Percentiles rank a stretch among this genome's conserved stretches.
Evolutionary conservation across 1,284 basidiomycete species (phyloP).

Genomic region (Pseudozyma sp.): DNA sequence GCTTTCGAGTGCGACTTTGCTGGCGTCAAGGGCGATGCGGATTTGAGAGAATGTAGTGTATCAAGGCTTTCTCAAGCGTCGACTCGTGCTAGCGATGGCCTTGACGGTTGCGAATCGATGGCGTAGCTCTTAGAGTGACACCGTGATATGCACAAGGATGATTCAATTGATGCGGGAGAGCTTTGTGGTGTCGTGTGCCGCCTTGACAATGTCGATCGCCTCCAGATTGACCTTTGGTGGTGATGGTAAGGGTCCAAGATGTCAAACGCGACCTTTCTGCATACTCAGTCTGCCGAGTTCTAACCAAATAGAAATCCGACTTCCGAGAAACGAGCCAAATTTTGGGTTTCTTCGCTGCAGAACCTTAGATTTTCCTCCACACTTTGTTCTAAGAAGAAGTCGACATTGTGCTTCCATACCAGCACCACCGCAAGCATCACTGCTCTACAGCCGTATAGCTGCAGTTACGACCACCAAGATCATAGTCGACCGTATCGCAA

Average conservation of each 20-base stretch:
- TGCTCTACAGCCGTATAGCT: neutral
- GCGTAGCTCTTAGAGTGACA: neutral
- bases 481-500: neutral
- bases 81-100: neutral
- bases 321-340: constrained; percentile 29
- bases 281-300: neutral
- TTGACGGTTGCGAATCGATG: neutral
- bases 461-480: too few species aligned
- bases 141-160: too few species aligned
- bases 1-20: neutral
- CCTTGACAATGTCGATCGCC: neutral
- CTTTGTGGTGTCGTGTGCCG: neutral
- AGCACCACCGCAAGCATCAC: constrained; percentile 5
- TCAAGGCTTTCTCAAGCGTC: neutral
- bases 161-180: neutral
- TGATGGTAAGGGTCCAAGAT: constrained; percentile 37
- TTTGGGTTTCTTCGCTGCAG: constrained; percentile 17
- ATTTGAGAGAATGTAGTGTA: neutral
- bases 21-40: neutral
- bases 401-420: constrained; percentile 1
- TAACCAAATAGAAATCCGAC: constrained; percentile 2
- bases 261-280: constrained; percentile 27
- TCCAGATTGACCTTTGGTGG: constrained; percentile 4
- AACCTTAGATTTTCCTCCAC: constrained; percentile 26
- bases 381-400: constrained; percentile 7